These are phyloP conservation scores for Phytophthora idaei DNA, from an alignment of 352 stramenopile species.

Conservation along the genomic window DNA sequence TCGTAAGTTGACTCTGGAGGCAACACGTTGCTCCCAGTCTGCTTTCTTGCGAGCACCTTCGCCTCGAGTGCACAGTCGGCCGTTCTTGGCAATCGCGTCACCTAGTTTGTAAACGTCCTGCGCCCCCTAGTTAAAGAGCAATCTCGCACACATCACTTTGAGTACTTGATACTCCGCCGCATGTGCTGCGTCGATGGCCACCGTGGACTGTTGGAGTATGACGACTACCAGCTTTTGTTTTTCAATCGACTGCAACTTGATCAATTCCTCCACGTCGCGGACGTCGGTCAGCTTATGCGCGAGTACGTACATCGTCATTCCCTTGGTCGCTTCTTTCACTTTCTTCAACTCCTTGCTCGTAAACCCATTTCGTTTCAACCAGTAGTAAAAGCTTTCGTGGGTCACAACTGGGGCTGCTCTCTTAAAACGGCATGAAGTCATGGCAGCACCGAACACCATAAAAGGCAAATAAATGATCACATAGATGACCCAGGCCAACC, in stretches of 20 bases:
- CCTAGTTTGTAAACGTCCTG: slow-evolving; percentile 8
- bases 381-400: slow-evolving; percentile 10
- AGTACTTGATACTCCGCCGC: not conserved
- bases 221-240: slow-evolving; percentile 16
- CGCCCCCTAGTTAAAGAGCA: slow-evolving; percentile 9
- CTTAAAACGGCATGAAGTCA: not conserved
- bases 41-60: slow-evolving; percentile 15
- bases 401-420: slow-evolving; percentile 7
- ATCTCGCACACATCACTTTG: not conserved
- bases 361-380: slow-evolving; percentile 12
- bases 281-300: slow-evolving; percentile 12
- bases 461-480: not conserved
- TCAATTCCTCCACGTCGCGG: slow-evolving; percentile 1
- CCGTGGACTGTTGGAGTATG: slow-evolving; percentile 10
- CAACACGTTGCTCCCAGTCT: slow-evolving; percentile 15
- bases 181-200: not conserved
- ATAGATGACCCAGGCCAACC: not conserved
- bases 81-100: slow-evolving; percentile 13
- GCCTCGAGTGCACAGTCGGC: slow-evolving; percentile 10
- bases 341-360: slow-evolving; percentile 6
- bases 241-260: slow-evolving; percentile 20
- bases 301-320: slow-evolving; percentile 2
- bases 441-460: not conserved
- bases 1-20: slow-evolving; percentile 8
- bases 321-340: slow-evolving; percentile 2